Conservation (phyloP, 2,329 filamentous ascomycete genomes). For the Neofusicoccum cordaticola region DNA sequence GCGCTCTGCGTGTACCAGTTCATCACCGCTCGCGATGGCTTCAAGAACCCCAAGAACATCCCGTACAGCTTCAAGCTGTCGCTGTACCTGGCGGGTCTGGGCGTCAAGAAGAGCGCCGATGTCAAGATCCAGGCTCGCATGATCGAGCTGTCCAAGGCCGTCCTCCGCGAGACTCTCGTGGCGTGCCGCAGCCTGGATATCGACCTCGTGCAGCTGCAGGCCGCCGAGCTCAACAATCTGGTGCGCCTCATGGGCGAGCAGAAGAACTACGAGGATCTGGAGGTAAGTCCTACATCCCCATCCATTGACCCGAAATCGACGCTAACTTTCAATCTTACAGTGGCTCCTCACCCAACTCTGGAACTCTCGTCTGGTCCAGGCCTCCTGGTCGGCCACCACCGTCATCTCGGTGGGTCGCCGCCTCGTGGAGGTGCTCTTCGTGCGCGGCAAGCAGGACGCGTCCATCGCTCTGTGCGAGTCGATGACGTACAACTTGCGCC, state of each 20-base stretch:
- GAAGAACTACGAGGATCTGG: slow-evolving; percentile 43
- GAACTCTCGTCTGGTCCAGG: slow-evolving; percentile 33
- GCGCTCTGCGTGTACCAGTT: slow-evolving; percentile 34
- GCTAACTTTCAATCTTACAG: neutral
- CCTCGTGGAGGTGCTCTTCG: slow-evolving; percentile 53
- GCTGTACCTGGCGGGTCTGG: slow-evolving; percentile 32
- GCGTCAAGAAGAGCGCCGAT: slow-evolving; percentile 28
- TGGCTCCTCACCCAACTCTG: slow-evolving; percentile 38
- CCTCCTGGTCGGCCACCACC: slow-evolving; percentile 35
- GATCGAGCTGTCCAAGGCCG: slow-evolving; percentile 39
- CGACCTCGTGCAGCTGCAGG: slow-evolving; percentile 43
- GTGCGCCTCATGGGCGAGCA: slow-evolving; percentile 45
- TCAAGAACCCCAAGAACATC: slow-evolving; percentile 33
- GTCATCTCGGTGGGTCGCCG: slow-evolving; percentile 53
- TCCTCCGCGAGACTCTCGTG: slow-evolving; percentile 41
- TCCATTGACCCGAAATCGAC: too few relatives aligned
- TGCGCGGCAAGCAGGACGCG: slow-evolving; percentile 44
- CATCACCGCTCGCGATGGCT: slow-evolving; percentile 30
- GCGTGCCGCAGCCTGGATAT: slow-evolving; percentile 42
- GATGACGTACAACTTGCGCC: slow-evolving; percentile 56
- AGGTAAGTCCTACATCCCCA: slow-evolving; percentile 5
- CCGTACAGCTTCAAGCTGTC: slow-evolving; percentile 38
- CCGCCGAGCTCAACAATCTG: slow-evolving; percentile 42
- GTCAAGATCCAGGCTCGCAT: slow-evolving; percentile 38
- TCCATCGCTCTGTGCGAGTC: slow-evolving; percentile 48